phyloP scores from a whole-genome alignment of 495 filamentous ascomycete species.

The Astrocystis sublimbata region DNA sequence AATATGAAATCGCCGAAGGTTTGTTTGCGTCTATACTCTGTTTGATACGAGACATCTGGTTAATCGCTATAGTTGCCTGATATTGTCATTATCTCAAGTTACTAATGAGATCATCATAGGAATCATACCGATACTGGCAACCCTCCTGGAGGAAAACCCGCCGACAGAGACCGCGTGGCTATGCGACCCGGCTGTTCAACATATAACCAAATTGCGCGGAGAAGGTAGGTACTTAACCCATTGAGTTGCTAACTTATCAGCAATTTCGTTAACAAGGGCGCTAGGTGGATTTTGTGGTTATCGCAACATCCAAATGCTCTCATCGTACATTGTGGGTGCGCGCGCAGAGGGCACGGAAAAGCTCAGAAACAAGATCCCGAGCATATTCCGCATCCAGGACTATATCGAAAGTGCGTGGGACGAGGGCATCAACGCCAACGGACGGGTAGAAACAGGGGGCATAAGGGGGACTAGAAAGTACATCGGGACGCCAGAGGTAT shows the following conservation, averaged over 20 bases:
- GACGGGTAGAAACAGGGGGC: constrained; percentile 80
- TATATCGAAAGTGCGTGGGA: constrained; percentile 92
- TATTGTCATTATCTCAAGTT: constrained; percentile 28
- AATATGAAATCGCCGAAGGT: constrained; percentile 57
- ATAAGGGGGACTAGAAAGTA: constrained; percentile 89
- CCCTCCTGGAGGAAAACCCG: constrained; percentile 67
- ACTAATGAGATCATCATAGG: constrained; percentile 41
- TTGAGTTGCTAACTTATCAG: background rate
- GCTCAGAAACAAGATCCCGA: constrained; percentile 66
- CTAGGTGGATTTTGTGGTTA: constrained; percentile 94
- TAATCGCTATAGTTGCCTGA: no score
- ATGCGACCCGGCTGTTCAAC: constrained; percentile 73
- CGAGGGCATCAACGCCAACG: constrained; percentile 71
- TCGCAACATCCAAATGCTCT: constrained; percentile 92
- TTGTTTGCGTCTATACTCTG: constrained; percentile 53
- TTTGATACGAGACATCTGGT: no score
- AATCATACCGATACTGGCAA: constrained; percentile 74
- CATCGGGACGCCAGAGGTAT: constrained; percentile 92
- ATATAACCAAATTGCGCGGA: constrained; percentile 75
- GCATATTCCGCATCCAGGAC: constrained; percentile 83
- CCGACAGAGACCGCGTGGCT: constrained; percentile 70
- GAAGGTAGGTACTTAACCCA: constrained; percentile 51
- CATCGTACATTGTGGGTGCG: constrained; percentile 70
- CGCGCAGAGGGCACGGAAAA: constrained; percentile 56
- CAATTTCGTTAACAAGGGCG: background rate